Evolutionary conservation across 1,284 basidiomycete species (phyloP).

Genomic region (Trametes polyzona): DNA sequence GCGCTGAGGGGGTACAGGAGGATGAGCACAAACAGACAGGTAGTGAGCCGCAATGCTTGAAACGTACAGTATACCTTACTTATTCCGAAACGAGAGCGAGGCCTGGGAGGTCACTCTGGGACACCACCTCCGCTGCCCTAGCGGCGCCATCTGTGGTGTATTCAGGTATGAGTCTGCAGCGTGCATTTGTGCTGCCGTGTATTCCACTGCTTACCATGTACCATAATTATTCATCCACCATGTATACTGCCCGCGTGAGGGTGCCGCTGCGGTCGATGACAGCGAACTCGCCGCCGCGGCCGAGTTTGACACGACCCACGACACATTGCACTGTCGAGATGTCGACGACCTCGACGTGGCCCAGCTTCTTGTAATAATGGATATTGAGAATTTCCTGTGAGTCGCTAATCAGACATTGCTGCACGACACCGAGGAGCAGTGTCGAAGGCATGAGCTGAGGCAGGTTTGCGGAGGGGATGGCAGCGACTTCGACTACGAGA

Average conservation of each 20-base stretch:
- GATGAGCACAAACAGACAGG: too few species aligned
- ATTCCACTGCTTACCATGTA: too few species aligned
- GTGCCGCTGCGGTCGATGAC: conserved; percentile 2
- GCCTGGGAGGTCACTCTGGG: too few species aligned
- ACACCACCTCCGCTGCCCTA: too few species aligned
- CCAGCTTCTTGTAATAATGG: not conserved
- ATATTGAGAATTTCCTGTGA: not conserved
- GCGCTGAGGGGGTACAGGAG: too few species aligned
- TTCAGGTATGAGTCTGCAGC: too few species aligned
- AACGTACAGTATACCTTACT: too few species aligned
- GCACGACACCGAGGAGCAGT: not conserved
- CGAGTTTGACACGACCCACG: not conserved
- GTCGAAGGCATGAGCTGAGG: not conserved
- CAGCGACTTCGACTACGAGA: not conserved
- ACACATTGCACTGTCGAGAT: not conserved
- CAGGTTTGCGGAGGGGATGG: not conserved
- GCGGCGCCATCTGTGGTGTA: too few species aligned
- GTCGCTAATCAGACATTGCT: not conserved
- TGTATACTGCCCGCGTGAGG: not conserved
- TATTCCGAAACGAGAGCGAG: too few species aligned
- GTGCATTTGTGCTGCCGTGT: not conserved
- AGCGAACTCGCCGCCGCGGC: not conserved
- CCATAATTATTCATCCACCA: too few species aligned
- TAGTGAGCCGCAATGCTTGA: too few species aligned
- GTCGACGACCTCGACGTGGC: not conserved